Evolutionary conservation across 2,329 filamentous ascomycete genomes (phyloP).

Genomic region (Byssochlamys sp.): DNA sequence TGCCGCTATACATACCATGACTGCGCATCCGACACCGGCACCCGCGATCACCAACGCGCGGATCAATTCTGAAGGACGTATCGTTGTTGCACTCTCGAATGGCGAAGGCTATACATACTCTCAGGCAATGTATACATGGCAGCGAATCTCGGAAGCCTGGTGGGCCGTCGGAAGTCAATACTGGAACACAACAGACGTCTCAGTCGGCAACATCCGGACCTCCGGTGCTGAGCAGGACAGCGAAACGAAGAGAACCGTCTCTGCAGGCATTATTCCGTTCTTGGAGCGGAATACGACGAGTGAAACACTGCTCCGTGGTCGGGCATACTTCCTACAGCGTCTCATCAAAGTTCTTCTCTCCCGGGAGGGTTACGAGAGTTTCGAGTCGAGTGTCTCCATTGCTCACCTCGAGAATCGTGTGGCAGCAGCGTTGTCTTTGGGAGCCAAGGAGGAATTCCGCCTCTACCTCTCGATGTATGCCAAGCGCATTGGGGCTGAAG

Average conservation of each 20-base stretch:
- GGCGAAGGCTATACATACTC: conserved; percentile 91
- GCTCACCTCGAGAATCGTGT: conserved; percentile 92
- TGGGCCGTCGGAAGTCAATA: conserved; percentile 97
- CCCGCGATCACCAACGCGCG: conserved; percentile 85
- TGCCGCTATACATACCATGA: conserved; percentile 68
- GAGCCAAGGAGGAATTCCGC: conserved; percentile 82
- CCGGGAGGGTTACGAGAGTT: conserved; percentile 80
- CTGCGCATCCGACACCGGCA: conserved; percentile 65
- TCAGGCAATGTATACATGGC: conserved; percentile 77
- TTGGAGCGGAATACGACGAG: conserved; percentile 90
- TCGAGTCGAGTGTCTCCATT: conserved; percentile 84
- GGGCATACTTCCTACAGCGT: conserved; percentile 81
- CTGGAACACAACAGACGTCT: conserved; percentile 94
- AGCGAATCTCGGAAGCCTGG: conserved; percentile 91
- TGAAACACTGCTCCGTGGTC: conserved; percentile 80
- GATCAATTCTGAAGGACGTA: conserved; percentile 74
- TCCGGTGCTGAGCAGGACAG: conserved; percentile 54
- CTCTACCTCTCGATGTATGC: conserved; percentile 97
- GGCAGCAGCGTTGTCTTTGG: conserved; percentile 74
- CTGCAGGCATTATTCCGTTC: conserved; percentile 84
- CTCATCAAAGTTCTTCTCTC: conserved; percentile 82
- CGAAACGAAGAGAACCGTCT: conserved; percentile 51
- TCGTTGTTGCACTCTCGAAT: conserved; percentile 85
- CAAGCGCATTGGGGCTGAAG: conserved; percentile 85
- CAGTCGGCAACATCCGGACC: conserved; percentile 68